Percentiles rank a stretch among this genome's conserved stretches.
Evolutionary conservation across 805 yeast genomes (phyloP).

Genomic region (Candida corydali): DNA sequence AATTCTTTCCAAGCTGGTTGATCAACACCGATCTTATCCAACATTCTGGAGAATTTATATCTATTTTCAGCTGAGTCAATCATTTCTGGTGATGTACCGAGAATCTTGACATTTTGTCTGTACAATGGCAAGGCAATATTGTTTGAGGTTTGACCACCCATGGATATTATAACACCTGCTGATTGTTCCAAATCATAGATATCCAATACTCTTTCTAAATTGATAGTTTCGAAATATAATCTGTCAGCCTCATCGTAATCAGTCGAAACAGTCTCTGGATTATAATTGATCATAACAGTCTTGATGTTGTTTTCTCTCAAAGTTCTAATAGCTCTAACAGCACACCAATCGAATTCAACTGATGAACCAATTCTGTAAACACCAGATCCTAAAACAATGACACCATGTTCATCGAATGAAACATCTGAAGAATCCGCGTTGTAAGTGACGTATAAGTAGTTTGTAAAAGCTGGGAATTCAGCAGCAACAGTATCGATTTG

Average conservation of each 20-base stretch:
- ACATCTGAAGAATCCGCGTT: constrained; percentile 88
- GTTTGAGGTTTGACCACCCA: constrained; percentile 99
- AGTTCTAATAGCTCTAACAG: constrained; percentile 94
- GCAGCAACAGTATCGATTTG: constrained; percentile 99
- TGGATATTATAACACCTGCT: constrained; percentile 87
- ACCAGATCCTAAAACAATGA: constrained; percentile 96
- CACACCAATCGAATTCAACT: constrained; percentile 99
- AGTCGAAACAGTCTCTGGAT: constrained; percentile 98
- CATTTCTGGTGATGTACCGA: constrained; percentile 98
- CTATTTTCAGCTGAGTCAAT: constrained; percentile 98
- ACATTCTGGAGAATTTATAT: constrained; percentile 95
- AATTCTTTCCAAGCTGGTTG: constrained; percentile 99
- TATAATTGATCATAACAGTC: constrained; percentile 95
- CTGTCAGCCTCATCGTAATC: constrained; percentile 98
- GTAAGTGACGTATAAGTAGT: constrained; percentile 91
- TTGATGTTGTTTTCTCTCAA: constrained; percentile 80
- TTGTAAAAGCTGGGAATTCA: constrained; percentile 95
- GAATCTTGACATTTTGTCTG: constrained; percentile 89
- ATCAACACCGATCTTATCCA: constrained; percentile 93
- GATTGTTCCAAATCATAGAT: constrained; percentile 90
- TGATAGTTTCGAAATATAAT: constrained; percentile 91
- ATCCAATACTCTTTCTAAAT: constrained; percentile 90
- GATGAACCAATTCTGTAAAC: constrained; percentile 98
- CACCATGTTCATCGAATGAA: constrained; percentile 85
- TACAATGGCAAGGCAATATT: constrained; percentile 90